Evolutionary conservation across 495 filamentous ascomycete genomes (phyloP), one percentile per base, ranked within the genome.

Genomic region (Collariella sp.): DNA sequence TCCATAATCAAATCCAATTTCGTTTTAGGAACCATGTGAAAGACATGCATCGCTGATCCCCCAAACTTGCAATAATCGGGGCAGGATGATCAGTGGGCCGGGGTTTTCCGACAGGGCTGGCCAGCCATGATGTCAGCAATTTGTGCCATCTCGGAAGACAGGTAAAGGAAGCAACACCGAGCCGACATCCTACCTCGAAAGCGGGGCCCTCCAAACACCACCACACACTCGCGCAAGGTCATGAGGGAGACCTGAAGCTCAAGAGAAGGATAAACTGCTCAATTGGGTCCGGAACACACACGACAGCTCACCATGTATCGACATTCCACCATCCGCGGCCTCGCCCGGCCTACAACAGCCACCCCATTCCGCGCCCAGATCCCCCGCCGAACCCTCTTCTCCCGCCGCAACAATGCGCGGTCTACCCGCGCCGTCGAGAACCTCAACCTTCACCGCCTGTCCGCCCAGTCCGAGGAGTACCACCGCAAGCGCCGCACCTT

Each of bases 401-500:
- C 62, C 45, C 49, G 56, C 46, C 57, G 44, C 46, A 16, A 40
- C 40, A 40, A 31, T 26, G 53, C 50, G 34, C 47, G 44, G 10
- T 54, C 62, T 6, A 47, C 50, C 33, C 70, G 67, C 15, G 65
- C 62, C 7, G 57, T 75, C 46, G 73, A 79, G 54, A 67, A 58
- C 51, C 65, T 80, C 49, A 72, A 79, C 52, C 34, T 76, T 53
- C 65, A 65, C 43, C 68, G 73, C 50, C 66, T 78, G 52, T 64
- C 71, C 44, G 54, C 60, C 16, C 49, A 72, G 35, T 57, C 66
- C 1, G 58, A 67, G 7, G 67, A 75, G 3, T 76, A 79, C 58
- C 62, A 76, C 49, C 68, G 70, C 26, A 69, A 74, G 26, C 69
- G 73, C 4, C 72, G 65, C 22, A 65, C 66, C 16, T 76, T 81